Evolutionary conservation across 2,329 filamentous ascomycete genomes (phyloP).

Genomic region (Neopestalotiopsis sp.): DNA sequence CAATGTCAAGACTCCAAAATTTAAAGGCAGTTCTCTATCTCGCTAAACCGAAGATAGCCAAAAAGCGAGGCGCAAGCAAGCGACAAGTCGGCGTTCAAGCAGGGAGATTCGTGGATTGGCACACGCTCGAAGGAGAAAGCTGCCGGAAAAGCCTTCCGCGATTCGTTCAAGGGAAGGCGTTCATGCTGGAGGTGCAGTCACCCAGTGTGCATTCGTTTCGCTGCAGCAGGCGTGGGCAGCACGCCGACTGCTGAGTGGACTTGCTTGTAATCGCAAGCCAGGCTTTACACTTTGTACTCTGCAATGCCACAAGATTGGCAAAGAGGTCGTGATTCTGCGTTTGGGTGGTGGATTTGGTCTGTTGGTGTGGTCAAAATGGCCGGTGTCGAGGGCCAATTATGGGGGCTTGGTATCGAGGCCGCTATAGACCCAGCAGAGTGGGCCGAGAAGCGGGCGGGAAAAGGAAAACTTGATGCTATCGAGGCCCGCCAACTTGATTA

Average conservation of each 20-base stretch:
- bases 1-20: background rate
- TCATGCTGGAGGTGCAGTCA: constrained; percentile 35
- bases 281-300: constrained; percentile 13
- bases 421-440: constrained; percentile 90
- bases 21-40: constrained; percentile 33
- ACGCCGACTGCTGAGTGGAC: constrained; percentile 39
- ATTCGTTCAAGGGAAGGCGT: constrained; percentile 36
- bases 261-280: constrained; percentile 13
- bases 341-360: background rate
- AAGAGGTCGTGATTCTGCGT: background rate
- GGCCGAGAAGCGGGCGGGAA: constrained; percentile 89
- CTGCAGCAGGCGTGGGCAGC: constrained; percentile 41
- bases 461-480: constrained; percentile 73
- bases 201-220: constrained; percentile 31
- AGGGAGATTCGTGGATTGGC: background rate
- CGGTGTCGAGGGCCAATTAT: constrained; percentile 68
- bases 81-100: background rate
- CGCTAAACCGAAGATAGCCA: background rate
- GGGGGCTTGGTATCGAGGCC: constrained; percentile 97
- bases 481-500: constrained; percentile 95
- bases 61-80: background rate
- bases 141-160: constrained; percentile 35
- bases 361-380: constrained; percentile 35
- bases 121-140: background rate
- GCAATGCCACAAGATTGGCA: constrained; percentile 19